phyloP scores from a whole-genome alignment of 306 rosid genomes.

The Quercus variabilis region DNA sequence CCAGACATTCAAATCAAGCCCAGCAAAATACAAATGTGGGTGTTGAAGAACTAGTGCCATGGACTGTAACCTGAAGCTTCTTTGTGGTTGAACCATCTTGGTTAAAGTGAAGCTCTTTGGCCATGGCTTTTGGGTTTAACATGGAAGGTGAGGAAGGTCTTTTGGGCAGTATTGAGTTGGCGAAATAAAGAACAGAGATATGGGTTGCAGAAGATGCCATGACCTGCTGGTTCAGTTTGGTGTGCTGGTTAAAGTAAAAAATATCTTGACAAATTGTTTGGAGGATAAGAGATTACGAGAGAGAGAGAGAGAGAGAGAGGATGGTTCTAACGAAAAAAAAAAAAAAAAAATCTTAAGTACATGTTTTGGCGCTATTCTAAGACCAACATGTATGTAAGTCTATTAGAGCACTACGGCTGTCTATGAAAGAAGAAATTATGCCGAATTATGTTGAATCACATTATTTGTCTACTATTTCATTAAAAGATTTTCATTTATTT shows the following conservation, averaged over 20 bases:
- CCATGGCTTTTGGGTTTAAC: constrained; percentile 42
- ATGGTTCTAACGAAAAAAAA: not conserved
- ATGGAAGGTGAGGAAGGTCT: constrained; percentile 28
- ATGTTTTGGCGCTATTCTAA: constrained; percentile 33
- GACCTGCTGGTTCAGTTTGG: constrained; percentile 13
- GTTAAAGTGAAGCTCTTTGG: constrained; percentile 76
- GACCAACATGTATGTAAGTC: too few relatives aligned
- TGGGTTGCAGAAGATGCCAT: constrained; percentile 70
- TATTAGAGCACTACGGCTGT: too few relatives aligned
- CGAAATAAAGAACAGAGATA: constrained; percentile 49
- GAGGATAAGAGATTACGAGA: constrained; percentile 32
- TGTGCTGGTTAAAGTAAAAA: not conserved
- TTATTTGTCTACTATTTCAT: too few relatives aligned
- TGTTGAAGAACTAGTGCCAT: not conserved
- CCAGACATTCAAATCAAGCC: constrained; percentile 1
- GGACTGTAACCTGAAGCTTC: constrained; percentile 58
- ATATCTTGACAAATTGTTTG: constrained; percentile 2
- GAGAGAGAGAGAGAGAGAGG: not conserved
- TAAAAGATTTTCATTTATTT: too few relatives aligned
- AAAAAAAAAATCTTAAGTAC: constrained; percentile 19
- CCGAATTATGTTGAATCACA: too few relatives aligned
- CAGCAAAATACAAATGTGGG: constrained; percentile 12
- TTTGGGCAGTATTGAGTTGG: constrained; percentile 43
- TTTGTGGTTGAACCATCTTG: constrained; percentile 65
- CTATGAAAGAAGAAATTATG: too few relatives aligned